A percentile compares a stretch with the other conserved stretches of the same genome.
Conservation (phyloP, 495 filamentous ascomycete species). For the Daldinia bambusicola region DNA sequence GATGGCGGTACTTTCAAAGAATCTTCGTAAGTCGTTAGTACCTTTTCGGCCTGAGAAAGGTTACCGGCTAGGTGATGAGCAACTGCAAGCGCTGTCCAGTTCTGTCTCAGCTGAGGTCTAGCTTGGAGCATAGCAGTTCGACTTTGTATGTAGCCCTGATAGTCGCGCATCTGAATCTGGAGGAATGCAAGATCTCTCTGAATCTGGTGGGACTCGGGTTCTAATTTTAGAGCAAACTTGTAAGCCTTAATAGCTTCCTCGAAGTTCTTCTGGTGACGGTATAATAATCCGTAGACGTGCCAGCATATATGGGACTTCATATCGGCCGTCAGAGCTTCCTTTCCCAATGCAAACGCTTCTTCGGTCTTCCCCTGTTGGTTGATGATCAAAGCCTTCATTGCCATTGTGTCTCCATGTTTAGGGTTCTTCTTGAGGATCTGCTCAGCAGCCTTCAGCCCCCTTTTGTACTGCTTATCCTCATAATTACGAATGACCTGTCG, state of each 20-base stretch:
- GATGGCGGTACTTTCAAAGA: constrained; percentile 81
- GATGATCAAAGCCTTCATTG: constrained; percentile 98
- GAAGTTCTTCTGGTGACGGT: constrained; percentile 92
- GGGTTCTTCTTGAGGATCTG: constrained; percentile 94
- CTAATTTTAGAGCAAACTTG: constrained; percentile 89
- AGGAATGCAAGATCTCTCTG: constrained; percentile 92
- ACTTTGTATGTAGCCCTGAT: constrained; percentile 89
- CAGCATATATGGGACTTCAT: constrained; percentile 99
- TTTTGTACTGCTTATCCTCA: constrained; percentile 98
- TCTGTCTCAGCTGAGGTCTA: constrained; percentile 80
- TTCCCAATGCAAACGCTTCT: constrained; percentile 92
- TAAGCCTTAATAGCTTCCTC: constrained; percentile 99
- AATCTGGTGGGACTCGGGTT: constrained; percentile 93
- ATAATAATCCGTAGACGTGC: constrained; percentile 98
- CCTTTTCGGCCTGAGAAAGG: constrained; percentile 85
- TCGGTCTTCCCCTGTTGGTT: constrained; percentile 89
- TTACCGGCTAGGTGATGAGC: constrained; percentile 91
- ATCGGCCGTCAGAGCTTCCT: constrained; percentile 87
- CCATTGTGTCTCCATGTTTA: constrained; percentile 96
- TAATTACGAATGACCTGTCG: constrained; percentile 92
- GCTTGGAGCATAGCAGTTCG: constrained; percentile 84
- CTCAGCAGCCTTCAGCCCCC: constrained; percentile 91
- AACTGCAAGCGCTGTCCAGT: constrained; percentile 95
- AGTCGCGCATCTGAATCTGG: constrained; percentile 97
- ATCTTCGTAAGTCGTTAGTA: constrained; percentile 90